phyloP scores from a whole-genome alignment of 2,329 filamentous ascomycete genomes.

The Fusarium duplospermum region DNA sequence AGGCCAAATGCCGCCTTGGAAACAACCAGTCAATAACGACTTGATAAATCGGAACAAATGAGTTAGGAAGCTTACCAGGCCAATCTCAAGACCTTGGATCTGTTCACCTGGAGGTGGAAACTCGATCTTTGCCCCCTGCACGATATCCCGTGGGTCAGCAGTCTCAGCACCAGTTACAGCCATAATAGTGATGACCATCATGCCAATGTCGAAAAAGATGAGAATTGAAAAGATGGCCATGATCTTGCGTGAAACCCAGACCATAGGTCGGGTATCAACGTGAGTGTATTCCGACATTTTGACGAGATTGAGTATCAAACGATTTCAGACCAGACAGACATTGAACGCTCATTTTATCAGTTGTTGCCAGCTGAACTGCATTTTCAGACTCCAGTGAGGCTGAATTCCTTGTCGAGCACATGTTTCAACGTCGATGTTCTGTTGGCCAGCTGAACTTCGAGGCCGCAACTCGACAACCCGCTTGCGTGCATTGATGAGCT shows the following conservation, averaged over 20 bases:
- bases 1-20: neutral
- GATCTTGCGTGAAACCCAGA: neutral
- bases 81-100: neutral
- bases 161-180: neutral
- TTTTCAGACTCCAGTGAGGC: neutral
- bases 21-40: neutral
- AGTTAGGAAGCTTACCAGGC: neutral
- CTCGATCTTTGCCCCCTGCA: neutral
- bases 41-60: neutral
- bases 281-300: neutral
- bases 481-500: neutral
- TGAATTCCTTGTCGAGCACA: neutral
- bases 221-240: neutral
- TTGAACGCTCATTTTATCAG: neutral
- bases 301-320: no score
- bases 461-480: neutral
- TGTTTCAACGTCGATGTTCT: neutral
- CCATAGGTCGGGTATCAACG: neutral
- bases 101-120: neutral
- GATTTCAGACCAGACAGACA: neutral
- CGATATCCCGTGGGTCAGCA: neutral
- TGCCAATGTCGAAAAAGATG: neutral
- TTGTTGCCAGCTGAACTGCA: neutral
- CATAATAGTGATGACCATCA: neutral
- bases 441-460: neutral